Percentiles rank a stretch among this genome's conserved stretches.
Conservation (phyloP, 78 protist genomes). For the Polysphondylium violaceum region DNA sequence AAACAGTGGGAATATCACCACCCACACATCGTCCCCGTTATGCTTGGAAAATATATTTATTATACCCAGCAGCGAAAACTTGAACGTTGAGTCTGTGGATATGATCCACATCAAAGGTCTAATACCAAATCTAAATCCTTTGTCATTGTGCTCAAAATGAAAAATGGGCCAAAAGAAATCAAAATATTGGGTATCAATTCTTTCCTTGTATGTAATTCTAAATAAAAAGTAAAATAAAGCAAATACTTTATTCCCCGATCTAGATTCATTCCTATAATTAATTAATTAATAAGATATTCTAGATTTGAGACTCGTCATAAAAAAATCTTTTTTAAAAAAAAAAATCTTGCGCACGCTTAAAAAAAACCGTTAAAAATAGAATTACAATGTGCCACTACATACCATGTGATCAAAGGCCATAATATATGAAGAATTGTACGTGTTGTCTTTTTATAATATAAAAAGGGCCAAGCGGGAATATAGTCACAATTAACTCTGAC, state of each 20-base stretch:
- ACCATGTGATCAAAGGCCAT: slow-evolving; percentile 74
- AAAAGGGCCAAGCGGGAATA: slow-evolving; percentile 66
- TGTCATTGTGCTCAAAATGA: slow-evolving; percentile 37
- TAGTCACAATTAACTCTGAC: slow-evolving; percentile 37
- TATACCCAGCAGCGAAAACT: slow-evolving; percentile 31
- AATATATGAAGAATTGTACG: slow-evolving; percentile 22
- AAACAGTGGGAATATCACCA: slow-evolving; percentile 41
- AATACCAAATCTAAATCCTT: slow-evolving; percentile 66
- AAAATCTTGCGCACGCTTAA: neutral
- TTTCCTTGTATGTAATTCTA: slow-evolving; percentile 55
- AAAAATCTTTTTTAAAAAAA: neutral
- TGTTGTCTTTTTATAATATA: slow-evolving; percentile 29
- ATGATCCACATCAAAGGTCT: slow-evolving; percentile 67
- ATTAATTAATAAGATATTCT: neutral
- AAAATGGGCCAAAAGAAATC: slow-evolving; percentile 75
- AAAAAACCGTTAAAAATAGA: neutral
- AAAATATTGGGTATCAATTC: slow-evolving; percentile 15
- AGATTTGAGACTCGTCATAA: neutral
- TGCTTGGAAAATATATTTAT: slow-evolving; percentile 31
- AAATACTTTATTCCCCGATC: slow-evolving; percentile 34
- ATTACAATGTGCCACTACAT: neutral
- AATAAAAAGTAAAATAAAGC: slow-evolving; percentile 56
- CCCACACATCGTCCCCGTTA: slow-evolving; percentile 43
- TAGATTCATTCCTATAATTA: slow-evolving; percentile 30
- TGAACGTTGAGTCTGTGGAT: neutral